Base-by-base conservation (phyloP, 164 flowering plant genomes). In the Aristolochia contorta region DNA sequence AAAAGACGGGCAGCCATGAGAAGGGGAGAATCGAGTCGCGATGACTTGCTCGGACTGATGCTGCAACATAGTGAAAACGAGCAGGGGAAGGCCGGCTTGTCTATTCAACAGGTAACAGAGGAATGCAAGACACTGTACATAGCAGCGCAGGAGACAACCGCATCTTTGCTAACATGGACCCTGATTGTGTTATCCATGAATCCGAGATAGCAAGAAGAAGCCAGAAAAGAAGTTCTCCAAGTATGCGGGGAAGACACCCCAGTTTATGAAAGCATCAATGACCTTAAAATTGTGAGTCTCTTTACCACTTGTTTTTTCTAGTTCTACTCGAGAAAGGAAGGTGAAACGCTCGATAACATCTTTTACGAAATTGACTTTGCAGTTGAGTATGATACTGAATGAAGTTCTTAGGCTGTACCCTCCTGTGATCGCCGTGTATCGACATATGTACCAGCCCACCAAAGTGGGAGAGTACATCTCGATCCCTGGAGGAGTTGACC, bases 121-220 rank as follows among this genome's bases (percentile, higher is more conserved):
- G 79, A 75, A 27, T 75, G 79, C 67, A 75, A 67, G 41, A 43
- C 72, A 12, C 66, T 75, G 58, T 68, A 57, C 57, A 48, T 72
- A 55, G 72, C 65, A 16, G 72, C 67, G 2, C 68, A 69, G 20
- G 68, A 64, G 43, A 65, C 68, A 3, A 69, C 72, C 12, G 47
- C 65, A n/a, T 57, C 32, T 37, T 55, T 56, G 65, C 47, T 64
- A 21, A 54, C 67, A 53, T 69, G 72, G 72, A 64, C 72, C 14
- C 48, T 65, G 71, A 52, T 68, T 7, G 49, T 43, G 0, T 22
- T 66, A 9, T 6, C 63, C 37, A 59, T 66, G 69, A 56, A 69
- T 47, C 71, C 63, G 14, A 47, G 8, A 27, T 69, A 64, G 71
- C 67, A 69, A 54, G 47, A 54, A 14, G 30, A 9, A 18, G 67